These are phyloP conservation scores for Plasmodium chabaudi DNA, from an alignment of 169 alveolate genomes.

Conservation along the genomic window DNA sequence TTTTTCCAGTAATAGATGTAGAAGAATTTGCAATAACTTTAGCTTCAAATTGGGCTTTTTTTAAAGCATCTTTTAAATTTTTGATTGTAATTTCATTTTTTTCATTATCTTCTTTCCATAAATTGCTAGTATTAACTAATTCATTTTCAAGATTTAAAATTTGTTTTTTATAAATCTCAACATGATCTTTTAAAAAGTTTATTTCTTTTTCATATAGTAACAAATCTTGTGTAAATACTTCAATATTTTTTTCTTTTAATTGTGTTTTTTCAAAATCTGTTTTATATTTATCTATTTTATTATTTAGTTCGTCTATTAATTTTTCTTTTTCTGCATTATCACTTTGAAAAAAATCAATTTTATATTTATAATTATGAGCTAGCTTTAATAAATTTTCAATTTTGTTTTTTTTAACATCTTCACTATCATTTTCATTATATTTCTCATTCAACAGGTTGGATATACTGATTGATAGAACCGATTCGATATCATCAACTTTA, in stretches of 20 bases:
- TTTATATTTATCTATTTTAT: conserved; percentile 41
- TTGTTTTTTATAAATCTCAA: conserved; percentile 39
- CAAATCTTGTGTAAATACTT: conserved; percentile 20
- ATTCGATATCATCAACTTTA: not conserved
- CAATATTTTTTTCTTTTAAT: conserved; percentile 27
- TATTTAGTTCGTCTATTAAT: conserved; percentile 44
- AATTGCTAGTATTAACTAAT: conserved; percentile 10
- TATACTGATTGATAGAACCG: too few relatives aligned
- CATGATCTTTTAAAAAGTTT: conserved; percentile 43
- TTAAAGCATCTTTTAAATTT: conserved; percentile 44
- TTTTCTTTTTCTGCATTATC: conserved; percentile 67
- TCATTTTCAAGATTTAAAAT: conserved; percentile 40
- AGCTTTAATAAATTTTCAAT: not conserved
- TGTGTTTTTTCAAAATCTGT: conserved; percentile 16
- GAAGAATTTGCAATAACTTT: conserved; percentile 13
- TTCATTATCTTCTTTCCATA: conserved; percentile 47
- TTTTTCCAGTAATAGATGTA: not conserved
- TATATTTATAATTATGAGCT: conserved; percentile 16
- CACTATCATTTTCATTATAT: not conserved
- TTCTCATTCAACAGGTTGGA: not conserved
- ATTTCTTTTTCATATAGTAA: conserved; percentile 42
- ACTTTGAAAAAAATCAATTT: conserved; percentile 7
- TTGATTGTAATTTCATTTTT: conserved; percentile 19
- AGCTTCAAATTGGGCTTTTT: conserved; percentile 21
- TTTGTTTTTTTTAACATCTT: not conserved